Evolutionary conservation across 2,329 filamentous ascomycete genomes (phyloP).

Genomic region (Cladobotryum mycophilum): DNA sequence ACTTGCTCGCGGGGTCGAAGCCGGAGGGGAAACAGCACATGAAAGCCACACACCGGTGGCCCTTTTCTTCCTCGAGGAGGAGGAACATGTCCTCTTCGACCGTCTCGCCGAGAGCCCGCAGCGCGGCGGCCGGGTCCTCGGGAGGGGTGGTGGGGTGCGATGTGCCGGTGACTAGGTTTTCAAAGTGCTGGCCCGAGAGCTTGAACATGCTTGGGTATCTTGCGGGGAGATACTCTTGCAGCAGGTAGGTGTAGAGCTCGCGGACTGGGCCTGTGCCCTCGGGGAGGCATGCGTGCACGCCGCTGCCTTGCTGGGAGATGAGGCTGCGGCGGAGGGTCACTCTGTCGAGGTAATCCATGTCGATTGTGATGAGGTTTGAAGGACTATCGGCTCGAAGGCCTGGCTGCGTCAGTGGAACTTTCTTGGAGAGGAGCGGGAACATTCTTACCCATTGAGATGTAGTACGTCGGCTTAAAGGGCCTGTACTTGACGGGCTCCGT

Average conservation of each 20-base stretch:
- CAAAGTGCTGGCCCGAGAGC: slow-evolving; percentile 27
- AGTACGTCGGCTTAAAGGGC: slow-evolving; percentile 46
- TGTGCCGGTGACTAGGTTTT: slow-evolving; percentile 34
- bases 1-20: slow-evolving; percentile 45
- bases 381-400: slow-evolving; percentile 37
- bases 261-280: slow-evolving; percentile 35
- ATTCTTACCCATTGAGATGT: slow-evolving; percentile 47
- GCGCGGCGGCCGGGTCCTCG: slow-evolving; percentile 24
- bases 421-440: not conserved
- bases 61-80: slow-evolving; percentile 33
- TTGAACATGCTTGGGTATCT: slow-evolving; percentile 45
- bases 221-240: slow-evolving; percentile 40
- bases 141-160: slow-evolving; percentile 24
- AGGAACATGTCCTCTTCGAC: slow-evolving; percentile 52
- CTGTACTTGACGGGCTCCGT: slow-evolving; percentile 34
- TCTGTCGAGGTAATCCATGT: slow-evolving; percentile 42
- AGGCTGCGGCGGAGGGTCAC: slow-evolving; percentile 34
- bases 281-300: slow-evolving; percentile 37
- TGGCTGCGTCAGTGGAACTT: slow-evolving; percentile 15
- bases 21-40: slow-evolving; percentile 47
- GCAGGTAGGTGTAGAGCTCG: slow-evolving; percentile 44
- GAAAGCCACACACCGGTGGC: slow-evolving; percentile 42
- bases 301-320: slow-evolving; percentile 31
- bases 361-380: slow-evolving; percentile 47
- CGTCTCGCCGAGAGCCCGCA: slow-evolving; percentile 40